Base-by-base conservation (phyloP, 208 protist species). In the Trypanosoma grayi region DNA sequence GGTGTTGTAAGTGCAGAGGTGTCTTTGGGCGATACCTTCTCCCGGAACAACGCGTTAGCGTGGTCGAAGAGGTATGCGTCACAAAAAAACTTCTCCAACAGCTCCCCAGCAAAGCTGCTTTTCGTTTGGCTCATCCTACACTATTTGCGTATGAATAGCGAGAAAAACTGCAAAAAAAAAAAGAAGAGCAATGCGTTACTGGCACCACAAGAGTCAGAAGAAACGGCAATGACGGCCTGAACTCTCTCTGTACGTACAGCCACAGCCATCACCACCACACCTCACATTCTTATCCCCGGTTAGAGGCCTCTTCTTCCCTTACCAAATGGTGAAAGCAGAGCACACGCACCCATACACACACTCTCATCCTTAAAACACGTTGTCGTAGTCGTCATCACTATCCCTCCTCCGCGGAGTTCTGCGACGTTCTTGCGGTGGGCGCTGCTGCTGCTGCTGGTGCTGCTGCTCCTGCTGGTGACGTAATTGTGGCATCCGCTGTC, bases 51-150 rank as follows among this genome's bases (percentile, higher is more conserved):
- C 10, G 37, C 41, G 34, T 78, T 72, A 40, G 44, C 59, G 1
- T 63, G 64, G 24, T 78, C 65, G 36, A 73, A 78, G 10, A 78
- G 61, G 37, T 66, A 78, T 14, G 25, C 55, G 22, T 66, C 60
- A 53, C 54, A 37, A 45, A 61, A 78, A 46, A 66, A 73, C 41
- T 69, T 66, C 7, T 65, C 51, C 30, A 70, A 39, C 10, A 68
- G 20, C 31, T 55, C 41, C 28, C 10, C 48, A 6, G 56, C 65
- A 27, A 45, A 11, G 27, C 51, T 25, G 8, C 18, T 43, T 41
- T 47, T 59, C 18, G n/a, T 1, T 30, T 60, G 18, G 25, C 31
- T 68, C 62, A 55, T 68, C 5, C 41, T 54, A 46, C 24, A 20
- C 6, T 51, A 6, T 25, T 40, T 40, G 11, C 34, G 11, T 20